Base-by-base conservation (phyloP, 2,329 filamentous ascomycete genomes). In the Alternaria brassicae region DNA sequence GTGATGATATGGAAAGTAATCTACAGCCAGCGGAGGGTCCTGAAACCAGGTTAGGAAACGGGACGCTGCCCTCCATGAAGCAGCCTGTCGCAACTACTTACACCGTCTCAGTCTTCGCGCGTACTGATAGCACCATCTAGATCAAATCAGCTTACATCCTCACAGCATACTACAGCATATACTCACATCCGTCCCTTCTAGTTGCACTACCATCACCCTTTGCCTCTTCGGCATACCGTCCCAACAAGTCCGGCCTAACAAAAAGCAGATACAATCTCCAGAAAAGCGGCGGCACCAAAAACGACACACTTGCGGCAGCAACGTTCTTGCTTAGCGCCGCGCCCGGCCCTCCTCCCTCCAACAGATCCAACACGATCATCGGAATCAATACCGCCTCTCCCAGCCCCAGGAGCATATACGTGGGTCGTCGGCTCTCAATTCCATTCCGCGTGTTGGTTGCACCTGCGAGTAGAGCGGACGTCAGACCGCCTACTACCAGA, bases 191-290 rank as follows among this genome's bases (percentile, higher is more conserved):
- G n/a, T 42, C 55, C 15, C 41, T 48, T 21, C 41, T 41, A 6
- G 21, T 44, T 15, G 45, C 54, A 54, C 28, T 30, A 36, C 36
- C 45, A 8, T 19, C 8, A 21, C 15, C 30, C 21, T 30, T 50
- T 9, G 3, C 54, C 19, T 48, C 50, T 37, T 72, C 65, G 5
- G 30, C 62, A 54, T 71, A 72, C 13, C 36, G 60, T 5, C 70
- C 68, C 6, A 72, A 51, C 21, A 72, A 48, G 19, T 68, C 67
- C n/a, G 70, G 67, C 19, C 61, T 68, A 13, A 71, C 32, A 52
- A 56, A 61, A 21, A 72, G 37, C 39, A 71, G 66, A 56, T 69
- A 72, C 9, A 63, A 8, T 40, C 71, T 71, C 71, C 70, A 73
- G 4, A 68, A n/a, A 44, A 73, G 37, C 42, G 60, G 62, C 27